Percentiles rank a stretch among this genome's conserved stretches.
phyloP scores from a whole-genome alignment of 306 rosid species.

The Acacia melanoxylon region DNA sequence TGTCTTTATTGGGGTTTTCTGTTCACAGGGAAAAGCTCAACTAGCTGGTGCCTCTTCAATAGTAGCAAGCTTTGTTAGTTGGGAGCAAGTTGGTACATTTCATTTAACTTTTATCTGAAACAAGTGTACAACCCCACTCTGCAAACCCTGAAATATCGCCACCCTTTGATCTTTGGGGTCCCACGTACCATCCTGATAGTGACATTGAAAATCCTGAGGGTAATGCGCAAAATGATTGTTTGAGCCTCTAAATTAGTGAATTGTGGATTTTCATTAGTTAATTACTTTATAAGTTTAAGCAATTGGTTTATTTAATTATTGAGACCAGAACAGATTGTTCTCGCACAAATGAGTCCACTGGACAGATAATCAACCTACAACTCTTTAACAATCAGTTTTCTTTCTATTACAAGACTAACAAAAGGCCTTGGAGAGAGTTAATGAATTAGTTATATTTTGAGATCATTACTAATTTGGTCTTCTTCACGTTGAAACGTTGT shows the following conservation, averaged over 20 bases:
- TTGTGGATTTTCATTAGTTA: background rate
- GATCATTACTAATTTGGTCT: no score
- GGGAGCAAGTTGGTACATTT: conserved; percentile 30
- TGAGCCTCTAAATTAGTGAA: background rate
- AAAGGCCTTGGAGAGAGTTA: background rate
- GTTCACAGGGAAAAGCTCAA: background rate
- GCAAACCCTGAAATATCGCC: background rate
- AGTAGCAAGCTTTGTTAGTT: conserved; percentile 30
- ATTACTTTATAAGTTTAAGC: no score
- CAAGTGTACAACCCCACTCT: conserved; percentile 16
- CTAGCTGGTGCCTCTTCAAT: conserved; percentile 34
- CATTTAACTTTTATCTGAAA: conserved; percentile 20
- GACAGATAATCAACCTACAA: background rate
- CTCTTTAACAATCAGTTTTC: background rate
- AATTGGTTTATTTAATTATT: background rate
- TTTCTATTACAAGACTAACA: background rate
- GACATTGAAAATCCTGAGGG: conserved; percentile 6
- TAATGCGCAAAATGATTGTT: conserved; percentile 23
- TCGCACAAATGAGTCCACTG: background rate
- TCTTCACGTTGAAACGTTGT: no score
- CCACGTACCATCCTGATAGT: conserved; percentile 4
- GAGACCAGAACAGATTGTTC: background rate
- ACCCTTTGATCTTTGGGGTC: conserved; percentile 36
- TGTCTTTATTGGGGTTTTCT: background rate
- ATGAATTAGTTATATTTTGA: no score